These are phyloP conservation scores for Triticum dicoccoides DNA, from an alignment of 176 grass and related monocot species.

Conservation along the genomic window DNA sequence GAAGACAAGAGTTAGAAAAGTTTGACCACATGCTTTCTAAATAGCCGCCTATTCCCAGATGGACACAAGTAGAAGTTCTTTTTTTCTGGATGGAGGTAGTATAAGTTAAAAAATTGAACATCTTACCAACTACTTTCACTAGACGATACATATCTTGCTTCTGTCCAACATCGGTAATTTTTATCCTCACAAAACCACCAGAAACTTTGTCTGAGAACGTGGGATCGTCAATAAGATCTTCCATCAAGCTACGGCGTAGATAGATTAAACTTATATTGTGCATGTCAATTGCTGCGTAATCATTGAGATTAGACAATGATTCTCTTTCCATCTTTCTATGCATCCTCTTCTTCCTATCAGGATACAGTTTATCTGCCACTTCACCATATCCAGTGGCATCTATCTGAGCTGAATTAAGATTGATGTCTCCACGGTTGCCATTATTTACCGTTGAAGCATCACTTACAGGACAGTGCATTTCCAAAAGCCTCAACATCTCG, in stretches of 20 bases:
- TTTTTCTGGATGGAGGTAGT: neutral
- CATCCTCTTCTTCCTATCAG: conserved; percentile 56
- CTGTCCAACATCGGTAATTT: conserved; percentile 73
- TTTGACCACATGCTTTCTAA: neutral
- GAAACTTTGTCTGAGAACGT: conserved; percentile 67
- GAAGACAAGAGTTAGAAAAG: too few relatives aligned
- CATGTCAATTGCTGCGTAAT: conserved; percentile 88
- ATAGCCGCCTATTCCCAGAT: neutral
- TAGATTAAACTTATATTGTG: conserved; percentile 93
- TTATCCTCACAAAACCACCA: conserved; percentile 91
- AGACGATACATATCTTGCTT: conserved; percentile 95
- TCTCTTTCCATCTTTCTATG: conserved; percentile 69
- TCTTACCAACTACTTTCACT: conserved; percentile 93
- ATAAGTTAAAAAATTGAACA: conserved; percentile 17
- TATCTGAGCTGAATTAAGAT: conserved; percentile 58
- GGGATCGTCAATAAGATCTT: conserved; percentile 75
- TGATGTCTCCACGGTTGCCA: conserved; percentile 32
- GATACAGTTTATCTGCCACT: conserved; percentile 34
- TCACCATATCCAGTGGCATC: conserved; percentile 54
- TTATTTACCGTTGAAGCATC: conserved; percentile 51
- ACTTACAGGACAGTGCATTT: conserved; percentile 74
- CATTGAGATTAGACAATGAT: conserved; percentile 49
- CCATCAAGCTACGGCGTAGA: conserved; percentile 73
- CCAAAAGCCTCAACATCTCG: conserved; percentile 97
- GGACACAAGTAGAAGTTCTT: too few relatives aligned